Evolutionary conservation across 352 stramenopile genomes (phyloP).

Genomic region (Phytopythium ostracodes): DNA sequence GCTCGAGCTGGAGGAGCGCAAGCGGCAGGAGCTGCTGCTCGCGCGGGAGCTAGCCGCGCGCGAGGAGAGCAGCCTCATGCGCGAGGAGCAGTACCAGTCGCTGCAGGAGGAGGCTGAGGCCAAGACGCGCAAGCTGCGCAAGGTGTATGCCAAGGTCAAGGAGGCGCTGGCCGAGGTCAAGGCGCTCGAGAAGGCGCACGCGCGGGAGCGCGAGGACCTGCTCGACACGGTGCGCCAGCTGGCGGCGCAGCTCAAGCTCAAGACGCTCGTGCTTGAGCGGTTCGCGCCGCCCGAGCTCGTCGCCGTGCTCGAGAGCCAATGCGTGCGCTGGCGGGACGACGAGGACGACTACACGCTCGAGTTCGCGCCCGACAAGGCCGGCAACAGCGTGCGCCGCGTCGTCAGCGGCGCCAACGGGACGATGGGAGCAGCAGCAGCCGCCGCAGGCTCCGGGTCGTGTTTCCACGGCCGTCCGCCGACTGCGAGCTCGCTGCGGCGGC

Average conservation of each 20-base stretch:
- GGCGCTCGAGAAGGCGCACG: conserved; percentile 92
- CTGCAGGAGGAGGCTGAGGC: conserved; percentile 92
- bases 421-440: not conserved
- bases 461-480: conserved; percentile 35
- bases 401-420: not conserved
- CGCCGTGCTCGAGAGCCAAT: conserved; percentile 44
- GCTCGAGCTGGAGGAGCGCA: conserved; percentile 91
- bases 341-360: conserved; percentile 76
- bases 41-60: conserved; percentile 90
- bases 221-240: conserved; percentile 95
- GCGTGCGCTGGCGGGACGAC: conserved; percentile 64
- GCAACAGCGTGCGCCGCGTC: conserved; percentile 1
- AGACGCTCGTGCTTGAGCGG: conserved; percentile 90
- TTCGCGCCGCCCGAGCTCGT: conserved; percentile 83
- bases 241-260: conserved; percentile 95
- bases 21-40: conserved; percentile 80
- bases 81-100: conserved; percentile 89
- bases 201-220: conserved; percentile 91
- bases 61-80: conserved; percentile 92
- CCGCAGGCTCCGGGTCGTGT: not conserved
- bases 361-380: conserved; percentile 51
- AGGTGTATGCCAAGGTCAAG: conserved; percentile 91
- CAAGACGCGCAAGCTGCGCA: conserved; percentile 97
- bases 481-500: conserved; percentile 57
- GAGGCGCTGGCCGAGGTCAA: conserved; percentile 90